A percentile compares a stretch with the other conserved stretches of the same genome.
phyloP scores from a whole-genome alignment of 306 rosid genomes.

The Cicer yamashitae region DNA sequence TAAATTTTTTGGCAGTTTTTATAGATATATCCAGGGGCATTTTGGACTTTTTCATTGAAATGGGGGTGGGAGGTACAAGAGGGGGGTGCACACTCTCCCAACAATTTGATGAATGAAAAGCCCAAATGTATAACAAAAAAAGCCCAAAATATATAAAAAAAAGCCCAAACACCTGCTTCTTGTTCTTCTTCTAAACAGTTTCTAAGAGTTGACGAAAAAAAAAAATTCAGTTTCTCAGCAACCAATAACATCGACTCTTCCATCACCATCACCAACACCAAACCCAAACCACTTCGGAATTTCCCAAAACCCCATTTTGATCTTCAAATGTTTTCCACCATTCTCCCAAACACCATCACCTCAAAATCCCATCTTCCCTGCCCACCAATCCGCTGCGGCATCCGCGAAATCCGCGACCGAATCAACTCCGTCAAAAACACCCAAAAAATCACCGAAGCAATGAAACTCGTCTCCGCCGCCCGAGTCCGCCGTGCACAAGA shows the following conservation, averaged over 20 bases:
- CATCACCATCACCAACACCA: not conserved
- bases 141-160: no score
- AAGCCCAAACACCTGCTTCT: no score
- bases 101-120: no score
- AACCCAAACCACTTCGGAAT: not conserved
- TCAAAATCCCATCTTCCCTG: slow-evolving; percentile 46
- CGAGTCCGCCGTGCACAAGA: slow-evolving; percentile 83
- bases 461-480: slow-evolving; percentile 84
- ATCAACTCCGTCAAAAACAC: slow-evolving; percentile 58
- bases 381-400: slow-evolving; percentile 52
- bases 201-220: no score
- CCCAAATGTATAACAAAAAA: no score
- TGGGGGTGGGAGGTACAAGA: no score
- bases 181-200: no score
- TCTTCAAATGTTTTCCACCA: slow-evolving; percentile 43
- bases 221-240: no score
- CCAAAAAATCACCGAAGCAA: slow-evolving; percentile 77
- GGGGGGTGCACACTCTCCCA: no score
- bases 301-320: not conserved
- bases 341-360: slow-evolving; percentile 27
- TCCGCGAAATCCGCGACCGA: slow-evolving; percentile 67
- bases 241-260: not conserved
- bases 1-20: no score
- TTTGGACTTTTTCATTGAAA: no score
- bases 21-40: no score